Conservation (phyloP, 1,139 yeast species). For the Diutina neorugosa region DNA sequence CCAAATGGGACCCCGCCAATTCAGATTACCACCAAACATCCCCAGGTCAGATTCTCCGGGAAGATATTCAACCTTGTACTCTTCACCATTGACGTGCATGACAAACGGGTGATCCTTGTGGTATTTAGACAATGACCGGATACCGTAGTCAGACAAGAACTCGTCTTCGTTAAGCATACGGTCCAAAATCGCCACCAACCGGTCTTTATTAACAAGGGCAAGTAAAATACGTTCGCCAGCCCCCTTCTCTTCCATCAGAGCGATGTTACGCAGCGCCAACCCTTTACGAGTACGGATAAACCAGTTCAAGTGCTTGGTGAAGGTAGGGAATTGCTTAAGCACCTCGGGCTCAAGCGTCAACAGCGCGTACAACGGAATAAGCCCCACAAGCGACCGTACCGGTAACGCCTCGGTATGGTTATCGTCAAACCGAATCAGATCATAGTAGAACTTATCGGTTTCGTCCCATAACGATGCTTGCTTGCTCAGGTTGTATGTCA, state of each 20-base stretch:
- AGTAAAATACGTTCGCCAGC: conserved; percentile 75
- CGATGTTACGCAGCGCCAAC: conserved; percentile 79
- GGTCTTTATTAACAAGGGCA: conserved; percentile 73
- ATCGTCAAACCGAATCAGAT: conserved; percentile 79
- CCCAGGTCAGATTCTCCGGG: conserved; percentile 95
- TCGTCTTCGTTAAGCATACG: conserved; percentile 85
- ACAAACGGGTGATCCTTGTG: conserved; percentile 81
- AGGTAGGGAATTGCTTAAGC: conserved; percentile 68
- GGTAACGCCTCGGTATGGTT: conserved; percentile 60
- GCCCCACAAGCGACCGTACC: conserved; percentile 83
- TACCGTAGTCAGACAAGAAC: conserved; percentile 78
- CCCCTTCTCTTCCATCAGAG: conserved; percentile 79
- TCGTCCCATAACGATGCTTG: conserved; percentile 83
- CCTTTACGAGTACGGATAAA: conserved; percentile 61
- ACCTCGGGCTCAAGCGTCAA: conserved; percentile 83
- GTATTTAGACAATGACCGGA: conserved; percentile 78
- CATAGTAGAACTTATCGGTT: conserved; percentile 80
- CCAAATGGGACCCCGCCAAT: conserved; percentile 99
- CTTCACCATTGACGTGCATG: conserved; percentile 75
- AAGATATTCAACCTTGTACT: conserved; percentile 64
- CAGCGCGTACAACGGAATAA: conserved; percentile 87
- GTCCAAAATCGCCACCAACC: conserved; percentile 64
- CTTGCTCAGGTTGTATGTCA: conserved; percentile 54
- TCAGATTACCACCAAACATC: conserved; percentile 93
- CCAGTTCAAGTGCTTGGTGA: conserved; percentile 82